phyloP scores from a whole-genome alignment of 257 asterid species.

The Nicotiana knightiana region DNA sequence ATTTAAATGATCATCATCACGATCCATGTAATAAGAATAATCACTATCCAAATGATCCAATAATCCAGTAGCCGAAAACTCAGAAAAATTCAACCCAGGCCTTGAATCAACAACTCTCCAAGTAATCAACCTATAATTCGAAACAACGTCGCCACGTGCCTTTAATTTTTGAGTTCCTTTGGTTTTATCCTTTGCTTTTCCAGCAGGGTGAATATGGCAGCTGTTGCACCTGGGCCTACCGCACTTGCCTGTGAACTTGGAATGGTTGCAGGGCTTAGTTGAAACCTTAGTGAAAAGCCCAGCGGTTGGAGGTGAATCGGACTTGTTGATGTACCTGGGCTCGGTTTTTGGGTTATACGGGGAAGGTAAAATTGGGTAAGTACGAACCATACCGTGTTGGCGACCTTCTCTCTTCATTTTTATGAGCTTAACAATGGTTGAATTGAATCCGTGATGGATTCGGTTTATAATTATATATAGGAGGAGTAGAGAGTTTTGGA shows the following conservation, averaged over 20 bases:
- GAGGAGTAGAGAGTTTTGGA: conserved; percentile 8
- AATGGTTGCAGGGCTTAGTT: conserved; percentile 75
- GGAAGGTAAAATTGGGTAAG: conserved; percentile 34
- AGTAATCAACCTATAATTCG: conserved; percentile 23
- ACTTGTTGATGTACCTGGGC: conserved; percentile 19
- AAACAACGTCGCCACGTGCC: conserved; percentile 26
- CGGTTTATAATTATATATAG: neutral
- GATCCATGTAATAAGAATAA: neutral
- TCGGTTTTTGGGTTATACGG: conserved; percentile 30
- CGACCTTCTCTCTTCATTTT: conserved; percentile 78
- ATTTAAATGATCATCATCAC: conserved; percentile 3
- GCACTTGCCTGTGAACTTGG: conserved; percentile 79
- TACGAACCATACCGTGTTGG: conserved; percentile 68
- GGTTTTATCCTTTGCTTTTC: conserved; percentile 55
- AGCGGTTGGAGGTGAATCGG: conserved; percentile 50
- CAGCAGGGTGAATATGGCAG: conserved; percentile 51
- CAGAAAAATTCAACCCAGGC: conserved; percentile 35
- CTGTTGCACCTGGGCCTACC: conserved; percentile 45
- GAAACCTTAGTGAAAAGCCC: conserved; percentile 57
- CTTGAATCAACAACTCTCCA: conserved; percentile 50
- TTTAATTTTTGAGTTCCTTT: conserved; percentile 54
- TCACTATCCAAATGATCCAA: conserved; percentile 48
- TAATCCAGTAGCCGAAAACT: conserved; percentile 54
- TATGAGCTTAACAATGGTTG: neutral
- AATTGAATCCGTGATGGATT: neutral